Conservation (phyloP, 371 early-diverging fungal species). For the Rhizopus stolonifer region DNA sequence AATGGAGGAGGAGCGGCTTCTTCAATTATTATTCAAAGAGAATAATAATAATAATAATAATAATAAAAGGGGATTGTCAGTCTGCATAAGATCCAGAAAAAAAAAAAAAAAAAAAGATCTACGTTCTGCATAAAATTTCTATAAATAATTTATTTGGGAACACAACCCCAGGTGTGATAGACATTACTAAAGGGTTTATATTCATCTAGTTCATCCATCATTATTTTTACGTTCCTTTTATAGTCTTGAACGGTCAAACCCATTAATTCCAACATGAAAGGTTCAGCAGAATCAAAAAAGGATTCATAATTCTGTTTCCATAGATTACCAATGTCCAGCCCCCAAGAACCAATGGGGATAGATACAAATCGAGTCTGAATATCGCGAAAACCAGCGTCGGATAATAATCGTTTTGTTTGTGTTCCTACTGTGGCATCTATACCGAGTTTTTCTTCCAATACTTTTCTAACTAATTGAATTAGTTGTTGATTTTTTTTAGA, state of each 20-base stretch:
- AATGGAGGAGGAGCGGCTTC: conserved; percentile 94
- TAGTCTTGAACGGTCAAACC: conserved; percentile 1
- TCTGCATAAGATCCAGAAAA: background rate
- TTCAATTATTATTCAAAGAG: conserved; percentile 78
- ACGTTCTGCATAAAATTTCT: no score
- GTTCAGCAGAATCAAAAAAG: conserved; percentile 11
- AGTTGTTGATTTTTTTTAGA: background rate
- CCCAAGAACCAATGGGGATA: conserved; percentile 24
- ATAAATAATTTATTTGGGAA: background rate
- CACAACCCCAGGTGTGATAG: conserved; percentile 13
- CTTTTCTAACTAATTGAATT: conserved; percentile 1
- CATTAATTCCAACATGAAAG: conserved; percentile 11
- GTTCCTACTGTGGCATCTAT: conserved; percentile 11
- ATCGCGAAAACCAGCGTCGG: conserved; percentile 9
- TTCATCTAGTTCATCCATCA: conserved; percentile 7
- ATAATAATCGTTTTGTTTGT: conserved; percentile 8
- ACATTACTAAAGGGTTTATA: conserved; percentile 21
- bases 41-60: conserved; percentile 42
- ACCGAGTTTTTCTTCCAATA: background rate
- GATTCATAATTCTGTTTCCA: conserved; percentile 18
- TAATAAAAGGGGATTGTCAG: background rate
- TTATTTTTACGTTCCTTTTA: background rate
- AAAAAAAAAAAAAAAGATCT: no score
- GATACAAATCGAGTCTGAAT: conserved; percentile 18
- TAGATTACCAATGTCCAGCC: conserved; percentile 22